A percentile compares a stretch with the other conserved stretches of the same genome.
Conservation (phyloP, 371 early-diverging fungal genomes). For the Mucor irregularis region DNA sequence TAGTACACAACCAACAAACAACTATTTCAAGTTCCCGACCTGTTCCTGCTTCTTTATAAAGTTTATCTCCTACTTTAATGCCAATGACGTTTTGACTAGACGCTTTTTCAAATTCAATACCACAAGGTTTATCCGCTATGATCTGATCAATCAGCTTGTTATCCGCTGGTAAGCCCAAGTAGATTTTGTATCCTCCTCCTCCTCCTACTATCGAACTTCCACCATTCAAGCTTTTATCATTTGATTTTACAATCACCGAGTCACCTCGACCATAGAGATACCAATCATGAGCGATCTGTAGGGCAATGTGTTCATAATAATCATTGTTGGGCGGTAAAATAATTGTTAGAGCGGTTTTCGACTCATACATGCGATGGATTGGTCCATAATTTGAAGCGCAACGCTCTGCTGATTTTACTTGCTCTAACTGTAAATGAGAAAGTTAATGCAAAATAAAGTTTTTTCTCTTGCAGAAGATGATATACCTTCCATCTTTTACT, state of each 20-base stretch:
- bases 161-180: conserved; percentile 16
- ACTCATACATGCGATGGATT: conserved; percentile 45
- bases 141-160: conserved; percentile 11
- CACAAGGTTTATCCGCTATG: conserved; percentile 5
- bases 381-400: conserved; percentile 59
- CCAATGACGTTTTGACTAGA: conserved; percentile 25
- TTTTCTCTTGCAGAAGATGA: not conserved
- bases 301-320: conserved; percentile 44
- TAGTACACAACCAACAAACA: too few relatives aligned
- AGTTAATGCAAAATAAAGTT: not conserved
- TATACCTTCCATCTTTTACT: conserved; percentile 13
- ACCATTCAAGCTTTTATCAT: conserved; percentile 49
- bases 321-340: conserved; percentile 42
- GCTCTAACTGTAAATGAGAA: not conserved
- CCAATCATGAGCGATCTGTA: conserved; percentile 63
- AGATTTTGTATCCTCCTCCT: not conserved
- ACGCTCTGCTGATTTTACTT: not conserved
- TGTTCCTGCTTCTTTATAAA: conserved; percentile 48
- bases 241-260: conserved; percentile 54
- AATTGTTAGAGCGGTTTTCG: conserved; percentile 46
- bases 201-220: conserved; percentile 20
- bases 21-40: conserved; percentile 40
- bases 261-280: conserved; percentile 63
- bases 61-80: conserved; percentile 35
- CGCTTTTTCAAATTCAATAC: conserved; percentile 1